Evolutionary conservation across 2,329 filamentous ascomycete genomes (phyloP).

Genomic region (Xylariaceae sp.): DNA sequence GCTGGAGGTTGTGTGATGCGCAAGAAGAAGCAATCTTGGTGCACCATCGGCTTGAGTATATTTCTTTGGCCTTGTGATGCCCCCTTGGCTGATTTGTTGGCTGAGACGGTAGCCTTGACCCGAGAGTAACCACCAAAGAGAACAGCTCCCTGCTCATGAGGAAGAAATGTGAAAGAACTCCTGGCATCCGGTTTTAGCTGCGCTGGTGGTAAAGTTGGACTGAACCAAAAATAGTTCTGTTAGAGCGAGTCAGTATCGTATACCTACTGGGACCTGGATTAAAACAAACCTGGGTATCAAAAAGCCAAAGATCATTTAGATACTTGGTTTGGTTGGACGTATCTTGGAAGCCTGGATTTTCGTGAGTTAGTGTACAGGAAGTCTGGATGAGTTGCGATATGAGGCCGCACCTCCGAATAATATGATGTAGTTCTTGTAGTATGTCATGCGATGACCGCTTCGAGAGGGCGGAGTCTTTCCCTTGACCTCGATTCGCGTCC

Average conservation of each 20-base stretch:
- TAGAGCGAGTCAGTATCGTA: constrained; percentile 12
- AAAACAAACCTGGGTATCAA: constrained; percentile 61
- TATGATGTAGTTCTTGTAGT: constrained; percentile 94
- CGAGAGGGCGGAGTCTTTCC: constrained; percentile 78
- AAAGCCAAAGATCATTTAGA: constrained; percentile 89
- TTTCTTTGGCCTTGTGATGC: constrained; percentile 61
- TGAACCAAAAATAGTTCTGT: constrained; percentile 78
- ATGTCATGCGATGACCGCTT: constrained; percentile 93
- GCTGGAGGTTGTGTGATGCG: constrained; percentile 69
- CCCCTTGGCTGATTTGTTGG: constrained; percentile 62
- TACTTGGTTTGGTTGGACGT: constrained; percentile 95
- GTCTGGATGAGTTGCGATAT: neutral
- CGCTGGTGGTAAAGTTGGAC: constrained; percentile 68
- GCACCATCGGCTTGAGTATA: constrained; percentile 78
- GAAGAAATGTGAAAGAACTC: constrained; percentile 87
- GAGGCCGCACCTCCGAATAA: constrained; percentile 67
- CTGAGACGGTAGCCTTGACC: constrained; percentile 66
- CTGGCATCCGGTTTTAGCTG: constrained; percentile 85
- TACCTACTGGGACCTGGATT: neutral
- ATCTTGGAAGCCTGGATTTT: constrained; percentile 73
- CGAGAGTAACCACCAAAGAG: constrained; percentile 92
- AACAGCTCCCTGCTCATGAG: constrained; percentile 84
- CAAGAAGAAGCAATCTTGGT: constrained; percentile 93
- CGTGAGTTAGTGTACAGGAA: constrained; percentile 13
- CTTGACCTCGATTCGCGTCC: constrained; percentile 79